These are phyloP conservation scores for Hebeloma cylindrosporum DNA, from an alignment of 768 basidiomycete species.

Conservation along the genomic window DNA sequence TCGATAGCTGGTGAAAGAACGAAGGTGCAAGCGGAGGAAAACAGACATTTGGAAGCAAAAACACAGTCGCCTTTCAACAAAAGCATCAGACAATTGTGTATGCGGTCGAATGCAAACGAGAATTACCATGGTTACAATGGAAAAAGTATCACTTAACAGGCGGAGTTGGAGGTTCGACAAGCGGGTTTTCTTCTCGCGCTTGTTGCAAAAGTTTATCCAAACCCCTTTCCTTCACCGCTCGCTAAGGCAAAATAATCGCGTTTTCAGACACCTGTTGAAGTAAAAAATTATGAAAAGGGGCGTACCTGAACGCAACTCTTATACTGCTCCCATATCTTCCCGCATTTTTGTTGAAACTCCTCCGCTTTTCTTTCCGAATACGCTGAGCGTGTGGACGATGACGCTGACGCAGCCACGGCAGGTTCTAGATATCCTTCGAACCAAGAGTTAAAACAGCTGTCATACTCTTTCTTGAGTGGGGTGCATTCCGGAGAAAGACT, in stretches of 20 bases:
- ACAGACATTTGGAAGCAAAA: no score
- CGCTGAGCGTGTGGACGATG: conserved; percentile 46
- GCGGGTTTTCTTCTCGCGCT: conserved; percentile 76
- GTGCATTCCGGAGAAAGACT: conserved; percentile 87
- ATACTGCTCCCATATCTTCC: conserved; percentile 78
- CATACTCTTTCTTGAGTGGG: conserved; percentile 84
- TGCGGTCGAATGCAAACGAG: conserved; percentile 1
- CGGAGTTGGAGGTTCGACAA: conserved; percentile 58
- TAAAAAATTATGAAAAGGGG: conserved; percentile 6
- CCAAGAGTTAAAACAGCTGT: conserved; percentile 96
- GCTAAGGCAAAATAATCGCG: conserved; percentile 39
- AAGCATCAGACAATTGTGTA: neutral
- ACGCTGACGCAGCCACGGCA: conserved; percentile 46
- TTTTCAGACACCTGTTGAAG: neutral
- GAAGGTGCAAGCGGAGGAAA: no score
- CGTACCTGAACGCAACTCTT: conserved; percentile 79
- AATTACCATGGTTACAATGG: neutral
- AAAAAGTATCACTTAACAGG: conserved; percentile 16
- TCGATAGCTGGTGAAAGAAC: no score
- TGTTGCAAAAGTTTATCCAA: conserved; percentile 74
- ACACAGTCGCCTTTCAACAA: no score
- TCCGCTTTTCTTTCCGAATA: conserved; percentile 78
- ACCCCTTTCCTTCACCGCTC: conserved; percentile 75
- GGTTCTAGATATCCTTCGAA: conserved; percentile 95
- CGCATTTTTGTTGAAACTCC: conserved; percentile 86